phyloP scores from a whole-genome alignment of 805 yeast species.

The Suhomyces sp. region DNA sequence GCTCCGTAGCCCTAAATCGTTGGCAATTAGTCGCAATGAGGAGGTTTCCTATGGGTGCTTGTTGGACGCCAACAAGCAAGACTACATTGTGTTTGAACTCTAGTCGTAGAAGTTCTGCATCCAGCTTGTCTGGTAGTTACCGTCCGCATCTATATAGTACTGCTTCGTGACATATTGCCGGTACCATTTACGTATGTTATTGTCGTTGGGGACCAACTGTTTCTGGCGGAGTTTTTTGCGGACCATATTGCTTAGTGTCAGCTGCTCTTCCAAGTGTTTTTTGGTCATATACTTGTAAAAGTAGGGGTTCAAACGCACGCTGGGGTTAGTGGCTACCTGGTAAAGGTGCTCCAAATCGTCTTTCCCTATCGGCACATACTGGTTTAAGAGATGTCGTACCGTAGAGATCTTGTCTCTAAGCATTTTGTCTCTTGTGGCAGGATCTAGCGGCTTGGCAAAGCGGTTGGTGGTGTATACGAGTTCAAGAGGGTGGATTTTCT shows the following conservation, averaged over 20 bases:
- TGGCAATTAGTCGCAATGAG: conserved; percentile 28
- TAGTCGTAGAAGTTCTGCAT: conserved; percentile 24
- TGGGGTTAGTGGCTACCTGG: conserved; percentile 10
- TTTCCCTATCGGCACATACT: conserved; percentile 20
- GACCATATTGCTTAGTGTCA: conserved; percentile 14
- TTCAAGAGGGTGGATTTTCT: conserved; percentile 30
- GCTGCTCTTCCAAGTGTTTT: conserved; percentile 16
- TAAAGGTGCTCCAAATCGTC: conserved; percentile 16
- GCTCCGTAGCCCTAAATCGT: conserved; percentile 24
- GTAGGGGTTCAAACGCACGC: conserved; percentile 17
- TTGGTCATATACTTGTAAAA: conserved; percentile 27
- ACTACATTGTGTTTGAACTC: conserved; percentile 33
- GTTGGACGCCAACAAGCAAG: conserved; percentile 37
- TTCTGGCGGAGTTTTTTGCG: conserved; percentile 20
- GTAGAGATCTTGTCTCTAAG: conserved; percentile 22
- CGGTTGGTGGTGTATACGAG: conserved; percentile 29
- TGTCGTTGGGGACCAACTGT: conserved; percentile 26
- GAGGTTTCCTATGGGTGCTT: conserved; percentile 34
- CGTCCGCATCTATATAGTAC: conserved; percentile 21
- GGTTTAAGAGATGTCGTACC: conserved; percentile 18
- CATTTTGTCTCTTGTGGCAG: conserved; percentile 23
- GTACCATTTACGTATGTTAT: conserved; percentile 25
- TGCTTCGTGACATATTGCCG: conserved; percentile 29
- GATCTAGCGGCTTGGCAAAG: conserved; percentile 31
- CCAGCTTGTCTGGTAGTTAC: conserved; percentile 20